Evolutionary conservation across 805 yeast genomes (phyloP).

Genomic region (Kuraishia molischiana): DNA sequence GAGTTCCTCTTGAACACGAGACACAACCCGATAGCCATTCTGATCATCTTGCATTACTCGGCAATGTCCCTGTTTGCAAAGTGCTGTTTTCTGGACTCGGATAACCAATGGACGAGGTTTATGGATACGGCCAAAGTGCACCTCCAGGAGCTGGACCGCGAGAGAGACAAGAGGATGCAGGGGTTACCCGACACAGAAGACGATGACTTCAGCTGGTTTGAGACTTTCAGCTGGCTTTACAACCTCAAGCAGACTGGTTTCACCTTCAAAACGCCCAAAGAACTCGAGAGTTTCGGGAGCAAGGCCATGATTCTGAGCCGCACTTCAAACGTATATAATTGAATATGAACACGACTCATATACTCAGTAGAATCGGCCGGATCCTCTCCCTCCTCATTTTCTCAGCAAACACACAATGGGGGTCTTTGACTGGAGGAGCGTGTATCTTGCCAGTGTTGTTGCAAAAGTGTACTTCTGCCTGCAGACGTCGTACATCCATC

Average conservation of each 20-base stretch:
- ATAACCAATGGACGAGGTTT: background rate
- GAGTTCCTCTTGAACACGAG: background rate
- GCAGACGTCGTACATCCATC: slow-evolving; percentile 83
- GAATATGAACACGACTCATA: no score
- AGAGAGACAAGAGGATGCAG: no score
- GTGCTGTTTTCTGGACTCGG: background rate
- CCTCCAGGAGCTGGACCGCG: background rate
- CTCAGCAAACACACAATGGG: background rate
- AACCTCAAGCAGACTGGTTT: no score
- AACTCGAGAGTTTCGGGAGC: no score
- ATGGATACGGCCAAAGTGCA: background rate
- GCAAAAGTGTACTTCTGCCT: slow-evolving; percentile 48
- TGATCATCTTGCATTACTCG: background rate
- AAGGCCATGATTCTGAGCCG: no score
- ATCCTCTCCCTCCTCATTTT: no score
- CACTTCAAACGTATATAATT: no score
- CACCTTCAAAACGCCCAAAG: no score
- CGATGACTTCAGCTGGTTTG: no score
- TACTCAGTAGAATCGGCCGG: no score
- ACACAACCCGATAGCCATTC: background rate
- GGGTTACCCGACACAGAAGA: no score
- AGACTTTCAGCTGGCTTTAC: no score
- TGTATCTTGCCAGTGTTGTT: slow-evolving; percentile 33
- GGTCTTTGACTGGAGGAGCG: slow-evolving; percentile 32
- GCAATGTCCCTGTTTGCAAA: background rate